Base-by-base conservation (phyloP, 2,329 filamentous ascomycete species). In the Claviceps capensis region DNA sequence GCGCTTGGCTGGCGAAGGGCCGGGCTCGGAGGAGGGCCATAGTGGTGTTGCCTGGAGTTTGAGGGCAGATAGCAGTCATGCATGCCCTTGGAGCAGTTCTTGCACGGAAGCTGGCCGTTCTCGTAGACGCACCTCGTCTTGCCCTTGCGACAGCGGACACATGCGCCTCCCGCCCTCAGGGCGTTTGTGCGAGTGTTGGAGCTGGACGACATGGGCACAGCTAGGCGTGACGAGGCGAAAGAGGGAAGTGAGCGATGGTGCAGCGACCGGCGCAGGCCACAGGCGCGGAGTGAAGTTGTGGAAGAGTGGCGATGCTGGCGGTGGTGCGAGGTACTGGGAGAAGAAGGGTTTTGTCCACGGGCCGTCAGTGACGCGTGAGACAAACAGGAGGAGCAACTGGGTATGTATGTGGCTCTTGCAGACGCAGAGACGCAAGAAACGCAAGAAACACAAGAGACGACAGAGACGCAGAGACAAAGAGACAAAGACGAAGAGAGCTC, bases 41-140 rank as follows among this genome's bases (percentile, higher is more conserved):
- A 76, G 56, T 78, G 74, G 62, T 80, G 77, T 57, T 74, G 73
- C 70, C 78, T 75, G 55, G 72, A 77, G 66, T 81, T 78, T 34
- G 77, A 80, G 41, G 78, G 78, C 19, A 81, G 67, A 63, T 81
- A 81, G 67, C 78, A 81, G 52, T 81, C 77, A 64, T 81, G 78
- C 75, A 80, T 76, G 54, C 78, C 78, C 65, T 81, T 81, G 47
- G 76, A 75, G 66, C 78, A 81, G 66, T 81, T 81, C 63, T 78
- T 78, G 69, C 78, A 81, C 13, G 78, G 78, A n/a, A 77, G 75
- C 62, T 76, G 72, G 49, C 77, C 77, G 59, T 78, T 80, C 56
- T 81, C 78, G 67, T 81, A 81, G 60, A 81, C 77, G 56, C 78
- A 81, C 60, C 80, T 81, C 50, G 78, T 81, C 66, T 81, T 81